Percentiles rank a stretch among this genome's conserved stretches.
These are phyloP conservation scores for Citeromyces siamensis DNA, from an alignment of 1,139 yeast genomes.

Conservation along the genomic window DNA sequence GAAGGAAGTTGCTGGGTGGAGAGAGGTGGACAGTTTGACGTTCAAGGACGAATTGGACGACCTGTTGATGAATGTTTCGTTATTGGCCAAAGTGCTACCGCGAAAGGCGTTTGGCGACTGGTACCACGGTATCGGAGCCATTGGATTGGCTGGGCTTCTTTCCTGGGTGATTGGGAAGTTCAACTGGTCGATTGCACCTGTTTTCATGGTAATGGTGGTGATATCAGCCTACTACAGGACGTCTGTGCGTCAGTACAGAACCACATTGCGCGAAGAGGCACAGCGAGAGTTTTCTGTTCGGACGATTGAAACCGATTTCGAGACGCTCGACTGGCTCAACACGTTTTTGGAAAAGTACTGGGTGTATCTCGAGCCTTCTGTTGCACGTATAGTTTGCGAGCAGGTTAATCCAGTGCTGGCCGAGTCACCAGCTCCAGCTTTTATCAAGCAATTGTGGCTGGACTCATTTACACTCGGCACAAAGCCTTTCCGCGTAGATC, in stretches of 20 bases:
- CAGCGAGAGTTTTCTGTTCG: slow-evolving; percentile 78
- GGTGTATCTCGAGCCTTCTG: slow-evolving; percentile 83
- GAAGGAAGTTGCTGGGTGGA: slow-evolving; percentile 91
- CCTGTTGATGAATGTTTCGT: slow-evolving; percentile 51
- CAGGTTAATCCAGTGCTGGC: slow-evolving; percentile 79
- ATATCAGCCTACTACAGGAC: slow-evolving; percentile 67
- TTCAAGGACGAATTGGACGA: slow-evolving; percentile 61
- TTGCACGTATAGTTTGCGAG: slow-evolving; percentile 74
- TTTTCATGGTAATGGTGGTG: slow-evolving; percentile 54
- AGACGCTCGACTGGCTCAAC: slow-evolving; percentile 92
- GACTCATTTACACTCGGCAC: slow-evolving; percentile 88
- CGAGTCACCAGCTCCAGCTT: slow-evolving; percentile 59
- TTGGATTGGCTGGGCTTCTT: slow-evolving; percentile 50
- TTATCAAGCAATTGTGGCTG: slow-evolving; percentile 71
- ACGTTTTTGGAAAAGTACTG: slow-evolving; percentile 82
- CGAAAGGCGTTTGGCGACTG: slow-evolving; percentile 80
- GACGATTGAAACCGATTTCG: slow-evolving; percentile 77
- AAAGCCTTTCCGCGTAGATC: slow-evolving; percentile 87
- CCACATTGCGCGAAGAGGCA: slow-evolving; percentile 60
- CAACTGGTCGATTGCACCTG: slow-evolving; percentile 67
- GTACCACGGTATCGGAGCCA: slow-evolving; percentile 76
- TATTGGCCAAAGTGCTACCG: slow-evolving; percentile 58
- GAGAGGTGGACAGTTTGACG: slow-evolving; percentile 50
- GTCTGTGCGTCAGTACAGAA: slow-evolving; percentile 70
- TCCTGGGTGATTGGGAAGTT: slow-evolving; percentile 78